A percentile compares a stretch with the other conserved stretches of the same genome.
Conservation (phyloP, 2,329 filamentous ascomycete species). For the Botrytis sinoallii region DNA sequence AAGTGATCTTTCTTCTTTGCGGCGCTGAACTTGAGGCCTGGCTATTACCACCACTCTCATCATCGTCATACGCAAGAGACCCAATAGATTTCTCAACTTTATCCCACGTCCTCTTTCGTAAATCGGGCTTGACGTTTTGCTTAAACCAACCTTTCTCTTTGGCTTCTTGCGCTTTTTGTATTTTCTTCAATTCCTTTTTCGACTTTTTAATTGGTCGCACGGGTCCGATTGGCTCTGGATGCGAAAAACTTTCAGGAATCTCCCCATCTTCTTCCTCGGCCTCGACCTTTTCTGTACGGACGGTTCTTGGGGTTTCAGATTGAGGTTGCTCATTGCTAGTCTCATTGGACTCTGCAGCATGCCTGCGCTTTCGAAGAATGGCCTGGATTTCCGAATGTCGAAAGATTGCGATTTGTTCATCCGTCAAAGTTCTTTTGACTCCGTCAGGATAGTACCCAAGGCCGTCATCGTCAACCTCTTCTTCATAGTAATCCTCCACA, state of each 20-base stretch:
- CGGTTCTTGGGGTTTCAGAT: not conserved
- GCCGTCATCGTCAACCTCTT: conserved; percentile 56
- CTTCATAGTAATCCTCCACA: conserved; percentile 49
- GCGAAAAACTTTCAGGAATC: conserved; percentile 8
- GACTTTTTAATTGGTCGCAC: conserved; percentile 17
- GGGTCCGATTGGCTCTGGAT: conserved; percentile 20
- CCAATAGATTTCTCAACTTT: conserved; percentile 60
- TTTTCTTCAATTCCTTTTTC: conserved; percentile 27
- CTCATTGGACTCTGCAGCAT: conserved; percentile 29
- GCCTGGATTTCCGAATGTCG: conserved; percentile 81
- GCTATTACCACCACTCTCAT: conserved; percentile 36
- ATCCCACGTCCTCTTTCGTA: conserved; percentile 66
- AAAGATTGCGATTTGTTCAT: conserved; percentile 88
- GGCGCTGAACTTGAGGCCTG: conserved; percentile 33
- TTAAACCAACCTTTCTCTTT: conserved; percentile 38
- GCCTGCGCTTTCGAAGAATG: conserved; percentile 54
- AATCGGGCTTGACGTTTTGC: conserved; percentile 52
- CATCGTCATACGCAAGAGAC: conserved; percentile 56
- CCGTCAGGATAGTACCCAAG: conserved; percentile 87
- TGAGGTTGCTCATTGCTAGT: conserved; percentile 14
- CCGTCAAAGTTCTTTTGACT: conserved; percentile 82
- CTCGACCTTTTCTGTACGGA: conserved; percentile 6
- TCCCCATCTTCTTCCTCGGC: conserved; percentile 26
- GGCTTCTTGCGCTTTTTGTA: conserved; percentile 26
- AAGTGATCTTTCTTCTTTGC: conserved; percentile 47